A percentile compares a stretch with the other conserved stretches of the same genome.
Conservation (phyloP, 495 filamentous ascomycete genomes). For the Evansstolkia leycettana region DNA sequence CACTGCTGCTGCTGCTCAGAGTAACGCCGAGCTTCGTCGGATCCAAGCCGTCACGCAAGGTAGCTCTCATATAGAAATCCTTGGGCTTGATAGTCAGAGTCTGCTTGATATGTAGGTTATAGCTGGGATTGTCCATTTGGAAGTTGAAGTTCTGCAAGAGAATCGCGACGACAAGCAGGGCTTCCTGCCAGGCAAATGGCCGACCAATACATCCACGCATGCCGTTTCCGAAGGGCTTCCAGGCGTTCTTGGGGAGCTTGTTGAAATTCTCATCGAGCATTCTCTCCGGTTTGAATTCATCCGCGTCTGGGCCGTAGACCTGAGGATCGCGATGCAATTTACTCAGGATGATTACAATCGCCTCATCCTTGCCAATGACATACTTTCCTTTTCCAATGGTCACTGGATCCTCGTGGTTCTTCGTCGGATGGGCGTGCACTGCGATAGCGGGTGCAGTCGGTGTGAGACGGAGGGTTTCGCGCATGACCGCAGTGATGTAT, state of each 20-base stretch:
- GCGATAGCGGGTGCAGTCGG: constrained; percentile 45
- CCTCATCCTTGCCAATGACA: constrained; percentile 39
- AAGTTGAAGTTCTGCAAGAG: constrained; percentile 53
- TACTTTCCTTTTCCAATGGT: constrained; percentile 50
- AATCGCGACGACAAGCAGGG: constrained; percentile 38
- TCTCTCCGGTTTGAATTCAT: constrained; percentile 52
- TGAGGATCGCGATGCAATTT: constrained; percentile 56
- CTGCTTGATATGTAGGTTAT: constrained; percentile 49
- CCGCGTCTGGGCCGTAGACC: constrained; percentile 48
- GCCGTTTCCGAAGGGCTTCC: constrained; percentile 53
- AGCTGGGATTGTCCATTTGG: constrained; percentile 40
- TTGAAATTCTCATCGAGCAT: constrained; percentile 54
- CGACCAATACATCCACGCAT: constrained; percentile 55
- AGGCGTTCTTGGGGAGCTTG: constrained; percentile 42
- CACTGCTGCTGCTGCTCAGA: constrained; percentile 21
- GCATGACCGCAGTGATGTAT: constrained; percentile 53
- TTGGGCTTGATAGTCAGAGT: constrained; percentile 70
- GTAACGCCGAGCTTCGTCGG: constrained; percentile 42
- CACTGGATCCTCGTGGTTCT: constrained; percentile 41
- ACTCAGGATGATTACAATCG: constrained; percentile 41
- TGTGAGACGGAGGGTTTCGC: constrained; percentile 57
- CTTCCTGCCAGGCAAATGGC: constrained; percentile 57
- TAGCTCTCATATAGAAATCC: constrained; percentile 57
- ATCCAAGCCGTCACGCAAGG: constrained; percentile 43
- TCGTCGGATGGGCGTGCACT: constrained; percentile 20